Percentiles rank a stretch among this genome's conserved stretches.
phyloP scores from a whole-genome alignment of 805 yeast species.

The Myxozyma neotropica region DNA sequence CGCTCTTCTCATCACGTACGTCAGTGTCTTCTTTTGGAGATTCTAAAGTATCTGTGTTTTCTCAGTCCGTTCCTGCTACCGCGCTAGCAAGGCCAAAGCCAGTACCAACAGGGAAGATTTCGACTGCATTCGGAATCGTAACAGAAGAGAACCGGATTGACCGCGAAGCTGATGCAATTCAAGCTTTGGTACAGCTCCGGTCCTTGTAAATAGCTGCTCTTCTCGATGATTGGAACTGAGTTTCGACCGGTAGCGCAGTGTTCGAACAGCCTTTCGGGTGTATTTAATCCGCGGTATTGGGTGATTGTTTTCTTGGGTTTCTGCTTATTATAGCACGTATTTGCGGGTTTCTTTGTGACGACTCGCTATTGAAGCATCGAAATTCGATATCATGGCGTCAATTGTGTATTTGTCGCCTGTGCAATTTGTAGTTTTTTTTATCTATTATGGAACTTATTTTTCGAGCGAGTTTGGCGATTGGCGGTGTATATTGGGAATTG shows the following conservation, averaged over 20 bases:
- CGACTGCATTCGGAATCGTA: neutral
- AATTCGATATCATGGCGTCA: neutral
- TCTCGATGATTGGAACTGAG: neutral
- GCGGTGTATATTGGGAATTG: neutral
- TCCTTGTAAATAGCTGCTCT: constrained; percentile 30
- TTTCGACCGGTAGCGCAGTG: neutral
- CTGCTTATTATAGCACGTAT: too few species aligned
- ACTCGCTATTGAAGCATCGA: too few species aligned
- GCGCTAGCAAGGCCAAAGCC: constrained; percentile 1
- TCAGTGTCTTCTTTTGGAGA: constrained; percentile 22
- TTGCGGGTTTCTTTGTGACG: too few species aligned
- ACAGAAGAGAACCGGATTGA: neutral
- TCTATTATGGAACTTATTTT: neutral
- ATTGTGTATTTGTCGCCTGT: neutral
- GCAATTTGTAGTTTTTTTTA: neutral
- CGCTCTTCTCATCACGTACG: constrained; percentile 20
- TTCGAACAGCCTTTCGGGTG: neutral
- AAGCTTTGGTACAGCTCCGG: constrained; percentile 34
- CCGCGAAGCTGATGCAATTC: constrained; percentile 35
- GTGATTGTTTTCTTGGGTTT: too few species aligned
- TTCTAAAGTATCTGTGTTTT: constrained; percentile 8
- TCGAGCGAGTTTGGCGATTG: constrained; percentile 2
- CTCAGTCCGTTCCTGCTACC: constrained; percentile 22
- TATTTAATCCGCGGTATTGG: too few species aligned
- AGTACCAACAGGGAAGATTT: neutral